Evolutionary conservation across 1,284 basidiomycete species (phyloP), one percentile per base, ranked within the genome.

Genomic region (Puccinia brachypodii): DNA sequence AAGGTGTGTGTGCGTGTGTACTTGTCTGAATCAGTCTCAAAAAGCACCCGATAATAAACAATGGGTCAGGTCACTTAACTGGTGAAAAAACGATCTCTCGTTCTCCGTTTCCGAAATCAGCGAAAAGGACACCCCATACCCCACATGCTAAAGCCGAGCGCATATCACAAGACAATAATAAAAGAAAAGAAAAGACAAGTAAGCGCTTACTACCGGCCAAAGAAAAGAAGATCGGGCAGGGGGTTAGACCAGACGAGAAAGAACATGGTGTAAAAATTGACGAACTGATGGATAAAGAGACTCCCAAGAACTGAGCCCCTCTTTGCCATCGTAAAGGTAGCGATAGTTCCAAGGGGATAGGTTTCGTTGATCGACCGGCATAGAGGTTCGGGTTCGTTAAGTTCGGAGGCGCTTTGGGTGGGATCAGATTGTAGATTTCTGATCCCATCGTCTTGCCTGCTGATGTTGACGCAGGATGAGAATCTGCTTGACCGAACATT

Each of bases 101-200:
- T 58, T 80, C 77, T 1, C 68, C 68, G n/a, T 80, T 72, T 42
- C 77, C 77, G 33, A 80, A 80, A 72, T 80, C 77, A 9, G 77
- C 77, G 62, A 80, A 80, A 16, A 80, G 44, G 13, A 80, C 77
- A 33, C 77, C 77, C 77, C 77, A 80, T 28, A 80, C 40, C 1
- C 77, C 77, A 62, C 50, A 71, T 4, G 47, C 68, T 80, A 38
- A 60, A 60, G 47, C 11, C 47, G 22, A 50, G 47, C 22, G 22
- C n/a, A 50, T 50, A 22, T 11, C 22, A 50, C 22, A 50, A 11
- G 22, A 11, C 47, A 50, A 50, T 50, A 11, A 50, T 50, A 22
- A 50, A 50, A 14, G 9, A 62, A 62, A 62, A n/a, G 11, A 25
- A 62, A 62, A 14, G 28, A 62, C n/a, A n/a, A n/a, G n/a, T n/a